Evolutionary conservation across 495 filamentous ascomycete genomes (phyloP).

Genomic region (Aspergillus wentii): DNA sequence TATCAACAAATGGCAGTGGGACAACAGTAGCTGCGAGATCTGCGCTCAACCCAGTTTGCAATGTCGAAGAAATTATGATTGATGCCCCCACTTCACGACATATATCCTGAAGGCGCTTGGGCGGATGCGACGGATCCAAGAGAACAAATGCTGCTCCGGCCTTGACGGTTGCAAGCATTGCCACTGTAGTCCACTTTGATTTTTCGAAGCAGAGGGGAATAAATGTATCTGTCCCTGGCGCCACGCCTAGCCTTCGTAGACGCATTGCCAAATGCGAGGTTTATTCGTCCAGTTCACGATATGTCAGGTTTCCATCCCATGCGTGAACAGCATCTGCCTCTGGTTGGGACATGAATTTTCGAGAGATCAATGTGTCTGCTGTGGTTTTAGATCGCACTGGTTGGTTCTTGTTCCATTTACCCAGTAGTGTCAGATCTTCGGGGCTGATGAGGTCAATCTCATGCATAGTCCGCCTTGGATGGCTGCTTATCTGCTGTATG

Average conservation of each 20-base stretch:
- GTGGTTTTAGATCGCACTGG: too few relatives aligned
- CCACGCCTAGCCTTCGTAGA: slow-evolving; percentile 25
- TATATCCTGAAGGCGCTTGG: slow-evolving; percentile 9
- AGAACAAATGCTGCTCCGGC: slow-evolving; percentile 16
- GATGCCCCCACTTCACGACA: slow-evolving; percentile 2
- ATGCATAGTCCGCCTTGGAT: not conserved
- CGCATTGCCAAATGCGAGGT: slow-evolving; percentile 30
- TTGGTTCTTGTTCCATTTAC: too few relatives aligned
- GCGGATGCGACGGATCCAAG: slow-evolving; percentile 9
- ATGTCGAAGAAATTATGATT: slow-evolving; percentile 12
- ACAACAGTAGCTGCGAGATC: too few relatives aligned
- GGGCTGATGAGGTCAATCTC: not conserved
- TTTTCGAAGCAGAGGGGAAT: slow-evolving; percentile 45
- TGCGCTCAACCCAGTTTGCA: too few relatives aligned
- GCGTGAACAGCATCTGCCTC: slow-evolving; percentile 8
- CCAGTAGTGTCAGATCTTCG: too few relatives aligned
- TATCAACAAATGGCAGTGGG: too few relatives aligned
- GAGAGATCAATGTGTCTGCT: not conserved
- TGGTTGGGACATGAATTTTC: slow-evolving; percentile 10
- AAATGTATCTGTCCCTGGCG: slow-evolving; percentile 25
- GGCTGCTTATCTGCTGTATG: too few relatives aligned
- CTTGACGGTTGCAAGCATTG: slow-evolving; percentile 21
- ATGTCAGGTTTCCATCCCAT: slow-evolving; percentile 18
- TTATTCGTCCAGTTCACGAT: slow-evolving; percentile 27
- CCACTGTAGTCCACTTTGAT: slow-evolving; percentile 24